Conservation (phyloP, 2,329 filamentous ascomycete species). For the Cladophialophora chaetospira region DNA sequence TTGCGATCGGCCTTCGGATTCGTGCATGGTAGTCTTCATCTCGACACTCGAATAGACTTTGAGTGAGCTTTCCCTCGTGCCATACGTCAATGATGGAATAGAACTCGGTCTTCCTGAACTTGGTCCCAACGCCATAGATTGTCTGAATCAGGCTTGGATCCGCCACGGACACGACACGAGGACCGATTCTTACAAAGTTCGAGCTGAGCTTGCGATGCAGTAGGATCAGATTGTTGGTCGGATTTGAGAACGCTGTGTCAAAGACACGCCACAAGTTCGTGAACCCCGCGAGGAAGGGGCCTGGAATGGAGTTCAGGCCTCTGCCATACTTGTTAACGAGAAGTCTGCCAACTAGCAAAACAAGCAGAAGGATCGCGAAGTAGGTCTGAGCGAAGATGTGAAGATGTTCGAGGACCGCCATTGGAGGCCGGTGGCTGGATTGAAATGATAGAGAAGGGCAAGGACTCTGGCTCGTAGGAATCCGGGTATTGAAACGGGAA, state of each 20-base stretch:
- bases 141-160: constrained; percentile 71
- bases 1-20: constrained; percentile 73
- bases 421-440: not conserved
- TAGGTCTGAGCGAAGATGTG: constrained; percentile 3
- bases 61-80: constrained; percentile 33
- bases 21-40: constrained; percentile 72
- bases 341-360: constrained; percentile 20
- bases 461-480: no score
- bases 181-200: constrained; percentile 72
- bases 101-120: constrained; percentile 67
- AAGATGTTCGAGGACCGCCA: constrained; percentile 6
- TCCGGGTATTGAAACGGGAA: no score
- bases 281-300: constrained; percentile 66
- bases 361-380: constrained; percentile 18
- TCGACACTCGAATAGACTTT: constrained; percentile 65
- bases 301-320: constrained; percentile 58
- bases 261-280: constrained; percentile 75
- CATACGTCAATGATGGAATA: constrained; percentile 25
- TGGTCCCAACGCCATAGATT: constrained; percentile 81
- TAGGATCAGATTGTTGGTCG: constrained; percentile 67
- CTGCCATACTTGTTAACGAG: constrained; percentile 28
- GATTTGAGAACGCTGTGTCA: constrained; percentile 64
- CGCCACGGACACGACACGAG: constrained; percentile 72
- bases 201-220: constrained; percentile 71
- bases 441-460: no score